These are phyloP conservation scores for Forsythia viridissima DNA, from an alignment of 257 asterid genomes.

Conservation along the genomic window DNA sequence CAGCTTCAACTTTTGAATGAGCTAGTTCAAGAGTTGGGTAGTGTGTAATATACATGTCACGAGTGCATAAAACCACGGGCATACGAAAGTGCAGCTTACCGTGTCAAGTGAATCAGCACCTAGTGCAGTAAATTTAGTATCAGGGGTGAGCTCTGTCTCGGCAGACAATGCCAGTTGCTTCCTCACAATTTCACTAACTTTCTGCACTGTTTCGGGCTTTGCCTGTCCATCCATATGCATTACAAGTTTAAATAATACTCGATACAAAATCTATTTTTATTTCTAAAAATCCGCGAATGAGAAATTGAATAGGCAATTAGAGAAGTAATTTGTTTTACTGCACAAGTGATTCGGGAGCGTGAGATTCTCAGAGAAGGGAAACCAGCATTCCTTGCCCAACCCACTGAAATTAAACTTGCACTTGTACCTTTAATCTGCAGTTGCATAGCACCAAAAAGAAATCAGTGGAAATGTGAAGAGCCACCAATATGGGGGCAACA, in stretches of 20 bases:
- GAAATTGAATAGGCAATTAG: background rate
- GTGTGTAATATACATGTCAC: background rate
- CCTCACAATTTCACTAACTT: slow-evolving; percentile 61
- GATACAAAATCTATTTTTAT: background rate
- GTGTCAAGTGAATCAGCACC: slow-evolving; percentile 93
- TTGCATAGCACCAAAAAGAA: background rate
- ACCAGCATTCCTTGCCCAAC: slow-evolving; percentile 35
- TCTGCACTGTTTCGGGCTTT: slow-evolving; percentile 68
- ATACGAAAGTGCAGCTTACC: slow-evolving; percentile 26
- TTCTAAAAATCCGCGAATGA: background rate
- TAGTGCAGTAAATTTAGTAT: slow-evolving; percentile 53
- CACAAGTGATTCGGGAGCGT: slow-evolving; percentile 48
- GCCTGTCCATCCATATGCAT: slow-evolving; percentile 37
- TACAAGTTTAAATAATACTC: background rate
- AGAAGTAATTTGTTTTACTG: slow-evolving; percentile 30
- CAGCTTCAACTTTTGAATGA: background rate
- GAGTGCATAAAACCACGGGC: background rate
- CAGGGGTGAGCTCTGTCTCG: slow-evolving; percentile 50
- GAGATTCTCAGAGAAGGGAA: slow-evolving; percentile 45
- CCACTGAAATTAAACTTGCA: slow-evolving; percentile 37
- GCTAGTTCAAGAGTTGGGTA: background rate
- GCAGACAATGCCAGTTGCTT: slow-evolving; percentile 64
- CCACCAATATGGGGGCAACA: too few relatives aligned
- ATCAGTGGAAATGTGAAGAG: background rate
- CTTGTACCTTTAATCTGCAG: slow-evolving; percentile 37